Evolutionary conservation across 2,329 filamentous ascomycete genomes (phyloP).

Genomic region (Colletotrichum godetiae): DNA sequence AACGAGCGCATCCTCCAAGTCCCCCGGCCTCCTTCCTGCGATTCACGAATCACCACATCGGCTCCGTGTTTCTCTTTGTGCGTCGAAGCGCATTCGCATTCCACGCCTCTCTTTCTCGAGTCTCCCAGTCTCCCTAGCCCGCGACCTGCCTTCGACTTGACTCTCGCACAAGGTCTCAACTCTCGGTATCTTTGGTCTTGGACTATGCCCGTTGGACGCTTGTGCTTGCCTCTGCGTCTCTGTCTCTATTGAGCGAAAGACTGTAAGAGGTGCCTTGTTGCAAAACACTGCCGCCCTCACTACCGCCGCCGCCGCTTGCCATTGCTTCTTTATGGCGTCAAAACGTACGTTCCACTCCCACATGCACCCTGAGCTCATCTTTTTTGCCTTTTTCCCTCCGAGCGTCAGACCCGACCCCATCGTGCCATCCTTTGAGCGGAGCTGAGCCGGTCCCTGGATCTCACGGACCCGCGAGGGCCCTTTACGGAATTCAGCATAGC

Average conservation of each 20-base stretch:
- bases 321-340: slow-evolving; percentile 38
- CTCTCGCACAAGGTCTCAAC: not conserved
- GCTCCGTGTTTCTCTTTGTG: not conserved
- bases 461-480: slow-evolving; percentile 29
- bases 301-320: slow-evolving; percentile 10
- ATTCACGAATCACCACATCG: not conserved
- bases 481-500: slow-evolving; percentile 3
- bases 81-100: slow-evolving; percentile 5
- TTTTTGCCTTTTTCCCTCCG: slow-evolving; percentile 6
- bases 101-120: not conserved
- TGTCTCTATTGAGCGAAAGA: slow-evolving; percentile 1
- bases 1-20: not conserved
- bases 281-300: slow-evolving; percentile 2
- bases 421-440: not conserved
- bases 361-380: slow-evolving; percentile 19
- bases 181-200: not conserved
- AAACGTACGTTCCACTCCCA: slow-evolving; percentile 34
- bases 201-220: slow-evolving; percentile 35
- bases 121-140: not conserved
- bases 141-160: not conserved
- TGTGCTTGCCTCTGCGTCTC: slow-evolving; percentile 20
- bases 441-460: slow-evolving; percentile 4
- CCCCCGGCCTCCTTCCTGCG: not conserved
- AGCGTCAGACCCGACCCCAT: not conserved
- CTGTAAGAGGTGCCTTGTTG: slow-evolving; percentile 19